phyloP scores from a whole-genome alignment of 257 asterid genomes.

The Solanum habrochaites region DNA sequence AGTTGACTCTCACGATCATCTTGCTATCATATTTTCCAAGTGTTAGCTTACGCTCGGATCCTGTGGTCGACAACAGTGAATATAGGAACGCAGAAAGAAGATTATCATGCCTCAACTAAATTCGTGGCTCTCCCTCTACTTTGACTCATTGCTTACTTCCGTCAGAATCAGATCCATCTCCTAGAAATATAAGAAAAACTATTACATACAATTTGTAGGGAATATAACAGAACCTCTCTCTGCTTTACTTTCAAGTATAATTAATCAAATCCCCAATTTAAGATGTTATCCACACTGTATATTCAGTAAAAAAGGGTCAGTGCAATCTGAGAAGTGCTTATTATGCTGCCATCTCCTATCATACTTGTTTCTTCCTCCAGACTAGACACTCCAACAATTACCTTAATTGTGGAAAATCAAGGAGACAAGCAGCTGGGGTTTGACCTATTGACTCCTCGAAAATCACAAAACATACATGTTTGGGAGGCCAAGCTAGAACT shows the following conservation, averaged over 20 bases:
- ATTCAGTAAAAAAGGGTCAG: background rate
- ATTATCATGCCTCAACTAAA: conserved; percentile 67
- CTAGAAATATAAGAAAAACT: conserved; percentile 17
- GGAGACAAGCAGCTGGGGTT: background rate
- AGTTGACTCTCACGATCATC: conserved; percentile 28
- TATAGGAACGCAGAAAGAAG: conserved; percentile 80
- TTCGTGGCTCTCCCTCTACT: conserved; percentile 40
- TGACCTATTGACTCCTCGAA: background rate
- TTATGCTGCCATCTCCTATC: background rate
- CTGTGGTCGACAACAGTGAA: conserved; percentile 67
- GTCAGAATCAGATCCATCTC: conserved; percentile 36
- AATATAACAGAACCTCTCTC: background rate
- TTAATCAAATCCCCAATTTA: background rate
- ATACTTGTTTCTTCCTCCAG: background rate
- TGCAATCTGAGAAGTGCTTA: background rate
- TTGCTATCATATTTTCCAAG: conserved; percentile 2
- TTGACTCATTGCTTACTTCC: conserved; percentile 28
- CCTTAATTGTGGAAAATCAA: background rate
- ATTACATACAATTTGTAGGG: background rate
- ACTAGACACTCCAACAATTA: background rate
- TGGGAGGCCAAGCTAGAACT: background rate
- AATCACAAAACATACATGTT: background rate
- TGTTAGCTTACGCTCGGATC: conserved; percentile 17
- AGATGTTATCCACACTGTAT: background rate
- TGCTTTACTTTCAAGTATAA: background rate